A percentile compares a stretch with the other conserved stretches of the same genome.
phyloP scores from a whole-genome alignment of 768 basidiomycete species.

The Mycena metata region DNA sequence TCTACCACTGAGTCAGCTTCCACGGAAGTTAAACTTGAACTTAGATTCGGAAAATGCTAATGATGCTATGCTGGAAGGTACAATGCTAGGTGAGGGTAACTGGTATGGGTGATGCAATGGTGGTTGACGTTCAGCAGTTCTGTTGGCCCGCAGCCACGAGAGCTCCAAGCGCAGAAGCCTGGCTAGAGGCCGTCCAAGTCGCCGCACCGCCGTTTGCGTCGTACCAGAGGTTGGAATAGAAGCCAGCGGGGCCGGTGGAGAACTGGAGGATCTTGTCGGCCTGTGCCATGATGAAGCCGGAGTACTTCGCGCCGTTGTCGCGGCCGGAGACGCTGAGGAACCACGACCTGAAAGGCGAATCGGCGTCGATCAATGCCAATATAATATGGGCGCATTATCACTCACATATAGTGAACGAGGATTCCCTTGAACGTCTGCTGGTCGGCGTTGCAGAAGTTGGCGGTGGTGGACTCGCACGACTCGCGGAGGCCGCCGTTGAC shows the following conservation, averaged over 20 bases:
- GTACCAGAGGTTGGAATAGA: slow-evolving; percentile 37
- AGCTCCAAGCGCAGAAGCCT: slow-evolving; percentile 36
- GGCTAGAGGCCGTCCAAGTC: slow-evolving; percentile 29
- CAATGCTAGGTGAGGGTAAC: background rate
- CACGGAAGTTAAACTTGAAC: background rate
- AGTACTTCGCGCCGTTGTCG: slow-evolving; percentile 37
- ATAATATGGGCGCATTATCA: too few relatives aligned
- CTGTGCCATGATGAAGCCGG: slow-evolving; percentile 31
- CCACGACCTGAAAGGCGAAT: slow-evolving; percentile 23
- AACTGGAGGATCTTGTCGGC: slow-evolving; percentile 34
- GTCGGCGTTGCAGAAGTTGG: slow-evolving; percentile 33
- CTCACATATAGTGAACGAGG: slow-evolving; percentile 31
- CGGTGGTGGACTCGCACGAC: slow-evolving; percentile 31
- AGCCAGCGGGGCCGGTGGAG: slow-evolving; percentile 28
- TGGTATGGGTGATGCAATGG: slow-evolving; percentile 5
- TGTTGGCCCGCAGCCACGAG: slow-evolving; percentile 36
- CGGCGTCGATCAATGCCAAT: too few relatives aligned
- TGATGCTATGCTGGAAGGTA: background rate
- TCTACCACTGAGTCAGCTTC: too few relatives aligned
- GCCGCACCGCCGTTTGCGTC: slow-evolving; percentile 30
- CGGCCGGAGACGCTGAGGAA: slow-evolving; percentile 37
- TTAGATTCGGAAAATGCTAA: background rate
- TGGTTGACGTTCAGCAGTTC: slow-evolving; percentile 26
- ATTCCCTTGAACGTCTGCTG: slow-evolving; percentile 40
- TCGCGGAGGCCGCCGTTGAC: slow-evolving; percentile 35